Evolutionary conservation across 1,284 basidiomycete genomes (phyloP), one percentile per base, ranked within the genome.

Genomic region (Lignosus rhinocerotis): DNA sequence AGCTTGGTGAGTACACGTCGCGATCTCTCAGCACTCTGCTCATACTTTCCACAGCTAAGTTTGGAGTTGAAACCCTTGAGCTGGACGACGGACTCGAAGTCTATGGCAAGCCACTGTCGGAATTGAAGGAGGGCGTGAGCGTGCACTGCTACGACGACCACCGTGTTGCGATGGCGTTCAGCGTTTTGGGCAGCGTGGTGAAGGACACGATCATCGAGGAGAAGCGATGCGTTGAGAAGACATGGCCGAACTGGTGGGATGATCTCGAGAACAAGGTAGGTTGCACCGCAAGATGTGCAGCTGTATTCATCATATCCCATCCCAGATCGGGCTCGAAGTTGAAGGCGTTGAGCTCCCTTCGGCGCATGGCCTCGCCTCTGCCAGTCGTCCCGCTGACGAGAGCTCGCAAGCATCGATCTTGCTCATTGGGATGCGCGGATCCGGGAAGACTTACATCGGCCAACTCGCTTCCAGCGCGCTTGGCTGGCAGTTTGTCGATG

Each of bases 241-340:
- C 97, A 0, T 99, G 96, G 96, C 96, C 97, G 2, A 95, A 96
- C 72, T 99, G 96, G 93, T 99, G 96, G 95, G 97, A 99, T 70
- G 97, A 98, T 73, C 80, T 99, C 21, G 86, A 93, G 71, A 94
- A 93, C 78, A 96, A 95, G 84, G 92, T 92, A 49, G 14, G 78
- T 62, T 4, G 6, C 21, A 11, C 4, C 3, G 3, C 6, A 43
- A 9, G 30, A 51, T 30, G 21, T 51, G 17, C 25, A 16, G 49
- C 42, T 46, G 39, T 36, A 41, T 51, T 56, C 11, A 25, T 25
- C 4, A 4, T 25, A 63, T 30, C 36, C 25, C 41, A 14, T 42
- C 55, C 1, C 33, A 96, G 93, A 93, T 98, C 57, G 95, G 95
- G n/a, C 82, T 98, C 58, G 80, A 85, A 55, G 90, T 96, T 33